Percentiles rank a stretch among this genome's conserved stretches.
phyloP scores from a whole-genome alignment of 352 stramenopile genomes.

The Pythium chondricola region DNA sequence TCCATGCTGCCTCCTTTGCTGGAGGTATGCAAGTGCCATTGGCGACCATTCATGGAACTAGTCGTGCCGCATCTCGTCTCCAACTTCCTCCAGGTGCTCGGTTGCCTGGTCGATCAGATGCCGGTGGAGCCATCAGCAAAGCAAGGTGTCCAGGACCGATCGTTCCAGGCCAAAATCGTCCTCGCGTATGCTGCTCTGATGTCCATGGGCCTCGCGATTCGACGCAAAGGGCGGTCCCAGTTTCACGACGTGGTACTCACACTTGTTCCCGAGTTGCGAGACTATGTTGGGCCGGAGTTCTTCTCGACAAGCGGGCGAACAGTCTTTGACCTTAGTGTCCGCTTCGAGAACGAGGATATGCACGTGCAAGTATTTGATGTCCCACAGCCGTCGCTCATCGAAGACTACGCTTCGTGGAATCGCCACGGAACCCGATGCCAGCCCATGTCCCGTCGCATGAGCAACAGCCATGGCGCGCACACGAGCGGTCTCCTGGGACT shows the following conservation, averaged over 20 bases:
- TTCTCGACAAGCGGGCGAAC: slow-evolving; percentile 1
- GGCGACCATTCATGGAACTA: slow-evolving; percentile 30
- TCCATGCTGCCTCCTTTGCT: slow-evolving; percentile 36
- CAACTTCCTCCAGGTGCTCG: slow-evolving; percentile 41
- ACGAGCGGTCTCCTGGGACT: background rate
- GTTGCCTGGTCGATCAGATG: slow-evolving; percentile 30
- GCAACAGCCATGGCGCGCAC: background rate
- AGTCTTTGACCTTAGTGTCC: slow-evolving; percentile 12
- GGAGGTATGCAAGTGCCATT: slow-evolving; percentile 46
- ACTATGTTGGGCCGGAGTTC: background rate
- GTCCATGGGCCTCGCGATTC: slow-evolving; percentile 9
- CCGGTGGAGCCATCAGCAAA: slow-evolving; percentile 3
- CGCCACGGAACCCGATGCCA: background rate
- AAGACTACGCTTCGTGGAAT: slow-evolving; percentile 10
- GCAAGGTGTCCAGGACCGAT: slow-evolving; percentile 1
- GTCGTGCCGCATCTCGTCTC: slow-evolving; percentile 33
- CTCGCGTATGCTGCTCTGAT: slow-evolving; percentile 25
- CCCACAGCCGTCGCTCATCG: background rate
- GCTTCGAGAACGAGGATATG: slow-evolving; percentile 5
- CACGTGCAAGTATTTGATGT: slow-evolving; percentile 5
- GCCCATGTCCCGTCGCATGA: slow-evolving; percentile 6
- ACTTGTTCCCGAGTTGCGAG: slow-evolving; percentile 5
- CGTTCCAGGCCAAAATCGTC: slow-evolving; percentile 21
- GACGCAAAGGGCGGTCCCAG: slow-evolving; percentile 2
- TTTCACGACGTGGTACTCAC: slow-evolving; percentile 8